phyloP scores from a whole-genome alignment of 495 filamentous ascomycete genomes.

The Filosporella fistucella region DNA sequence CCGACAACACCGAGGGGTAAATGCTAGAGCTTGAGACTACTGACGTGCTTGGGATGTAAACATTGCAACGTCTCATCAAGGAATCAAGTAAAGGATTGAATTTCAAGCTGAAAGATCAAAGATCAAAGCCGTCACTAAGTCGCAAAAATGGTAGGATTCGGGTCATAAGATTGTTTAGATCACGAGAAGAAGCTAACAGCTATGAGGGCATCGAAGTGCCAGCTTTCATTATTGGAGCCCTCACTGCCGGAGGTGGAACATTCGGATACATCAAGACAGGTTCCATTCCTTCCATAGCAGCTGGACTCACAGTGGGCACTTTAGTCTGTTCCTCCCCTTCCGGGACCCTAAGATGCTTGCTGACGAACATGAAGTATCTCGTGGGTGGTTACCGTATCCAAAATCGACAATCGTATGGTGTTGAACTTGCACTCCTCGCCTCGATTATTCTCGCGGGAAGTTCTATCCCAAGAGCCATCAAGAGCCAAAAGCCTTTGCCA shows the following conservation, averaged over 20 bases:
- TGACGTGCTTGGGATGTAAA: background rate
- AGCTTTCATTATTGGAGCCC: conserved; percentile 71
- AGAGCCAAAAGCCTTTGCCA: conserved; percentile 73
- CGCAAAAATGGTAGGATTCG: conserved; percentile 15
- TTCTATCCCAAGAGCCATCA: conserved; percentile 79
- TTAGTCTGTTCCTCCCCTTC: conserved; percentile 27
- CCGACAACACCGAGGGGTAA: conserved; percentile 2
- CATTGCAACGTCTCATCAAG: background rate
- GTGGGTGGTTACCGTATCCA: conserved; percentile 68
- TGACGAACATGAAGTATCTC: conserved; percentile 43
- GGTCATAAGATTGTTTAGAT: background rate
- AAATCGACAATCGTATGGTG: conserved; percentile 60
- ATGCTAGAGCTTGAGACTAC: background rate
- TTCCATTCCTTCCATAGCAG: conserved; percentile 79
- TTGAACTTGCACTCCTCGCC: conserved; percentile 74
- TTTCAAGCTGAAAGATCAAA: background rate
- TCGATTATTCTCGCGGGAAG: conserved; percentile 76
- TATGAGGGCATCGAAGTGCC: conserved; percentile 37
- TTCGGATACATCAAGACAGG: conserved; percentile 78
- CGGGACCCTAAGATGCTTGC: background rate
- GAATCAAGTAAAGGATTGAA: background rate
- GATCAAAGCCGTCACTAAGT: background rate
- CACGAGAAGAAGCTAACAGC: conserved; percentile 9
- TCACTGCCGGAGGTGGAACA: conserved; percentile 83
- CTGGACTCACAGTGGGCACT: conserved; percentile 74